These are phyloP conservation scores for Saprolegnia parasitica DNA, from an alignment of 352 stramenopile genomes.

Conservation along the genomic window DNA sequence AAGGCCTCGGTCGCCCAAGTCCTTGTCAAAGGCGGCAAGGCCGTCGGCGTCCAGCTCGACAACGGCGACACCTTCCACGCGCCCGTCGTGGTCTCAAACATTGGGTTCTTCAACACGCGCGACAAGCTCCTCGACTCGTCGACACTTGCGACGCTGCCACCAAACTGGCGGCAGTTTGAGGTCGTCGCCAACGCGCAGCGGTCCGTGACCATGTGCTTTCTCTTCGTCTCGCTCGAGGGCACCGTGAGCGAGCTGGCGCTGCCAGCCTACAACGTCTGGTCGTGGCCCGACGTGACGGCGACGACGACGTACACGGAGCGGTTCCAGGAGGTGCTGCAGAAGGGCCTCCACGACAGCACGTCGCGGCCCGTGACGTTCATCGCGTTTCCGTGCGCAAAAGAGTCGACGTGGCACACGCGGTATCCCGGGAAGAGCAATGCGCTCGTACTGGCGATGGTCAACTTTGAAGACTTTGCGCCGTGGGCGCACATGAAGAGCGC, in stretches of 20 bases:
- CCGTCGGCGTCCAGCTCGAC: conserved; percentile 28
- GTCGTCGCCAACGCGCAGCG: conserved; percentile 11
- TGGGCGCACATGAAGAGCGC: conserved; percentile 13
- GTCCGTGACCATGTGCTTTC: conserved; percentile 27
- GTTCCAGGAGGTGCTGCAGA: conserved; percentile 23
- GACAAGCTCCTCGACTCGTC: conserved; percentile 29
- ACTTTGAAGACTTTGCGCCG: conserved; percentile 10
- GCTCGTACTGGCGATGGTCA: conserved; percentile 9
- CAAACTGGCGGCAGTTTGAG: conserved; percentile 15
- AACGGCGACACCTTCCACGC: conserved; percentile 30
- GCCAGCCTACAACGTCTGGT: conserved; percentile 26
- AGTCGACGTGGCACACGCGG: conserved; percentile 29
- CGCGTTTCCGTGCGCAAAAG: conserved; percentile 36
- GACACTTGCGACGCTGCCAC: conserved; percentile 8
- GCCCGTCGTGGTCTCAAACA: conserved; percentile 29
- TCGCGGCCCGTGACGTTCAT: conserved; percentile 29
- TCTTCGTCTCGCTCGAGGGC: conserved; percentile 21
- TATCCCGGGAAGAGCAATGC: conserved; percentile 14
- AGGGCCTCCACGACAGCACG: conserved; percentile 18
- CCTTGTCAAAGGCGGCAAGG: conserved; percentile 24
- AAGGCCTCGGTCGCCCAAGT: conserved; percentile 29
- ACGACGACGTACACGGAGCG: conserved; percentile 17
- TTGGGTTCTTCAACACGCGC: conserved; percentile 32
- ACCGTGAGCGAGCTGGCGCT: conserved; percentile 19
- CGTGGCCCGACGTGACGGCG: conserved; percentile 11